A percentile compares a stretch with the other conserved stretches of the same genome.
Evolutionary conservation across 371 early-diverging fungal genomes (phyloP).

Genomic region (Apophysomyces sp.): DNA sequence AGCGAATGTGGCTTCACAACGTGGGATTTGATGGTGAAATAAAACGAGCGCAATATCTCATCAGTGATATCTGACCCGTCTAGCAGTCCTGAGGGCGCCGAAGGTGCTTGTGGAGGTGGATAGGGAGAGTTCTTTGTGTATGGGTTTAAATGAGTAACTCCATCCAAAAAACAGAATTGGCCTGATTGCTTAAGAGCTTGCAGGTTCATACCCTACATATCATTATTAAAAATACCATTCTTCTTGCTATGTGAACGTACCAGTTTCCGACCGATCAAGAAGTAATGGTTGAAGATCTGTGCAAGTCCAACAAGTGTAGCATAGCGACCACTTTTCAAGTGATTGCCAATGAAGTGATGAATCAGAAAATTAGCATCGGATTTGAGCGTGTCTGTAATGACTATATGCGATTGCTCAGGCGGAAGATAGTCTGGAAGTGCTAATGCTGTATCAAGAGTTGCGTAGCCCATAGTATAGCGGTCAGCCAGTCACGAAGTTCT

Average conservation of each 20-base stretch:
- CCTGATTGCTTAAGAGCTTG: slow-evolving; percentile 51
- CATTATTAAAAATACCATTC: not conserved
- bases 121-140: slow-evolving; percentile 41
- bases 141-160: slow-evolving; percentile 57
- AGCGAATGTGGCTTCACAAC: slow-evolving; percentile 27
- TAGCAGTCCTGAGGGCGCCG: slow-evolving; percentile 37
- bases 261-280: slow-evolving; percentile 65
- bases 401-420: slow-evolving; percentile 49
- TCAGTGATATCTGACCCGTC: slow-evolving; percentile 15
- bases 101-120: slow-evolving; percentile 33
- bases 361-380: slow-evolving; percentile 69
- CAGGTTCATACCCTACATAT: slow-evolving; percentile 61
- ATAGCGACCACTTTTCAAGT: slow-evolving; percentile 54
- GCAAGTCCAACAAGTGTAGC: slow-evolving; percentile 67
- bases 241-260: slow-evolving; percentile 29
- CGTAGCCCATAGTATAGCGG: slow-evolving; percentile 65
- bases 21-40: slow-evolving; percentile 17
- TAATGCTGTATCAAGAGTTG: slow-evolving; percentile 47
- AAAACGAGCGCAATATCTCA: slow-evolving; percentile 13
- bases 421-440: slow-evolving; percentile 48
- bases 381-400: slow-evolving; percentile 65
- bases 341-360: slow-evolving; percentile 70
- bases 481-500: no score
- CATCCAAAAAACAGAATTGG: slow-evolving; percentile 62
- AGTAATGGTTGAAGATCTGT: slow-evolving; percentile 68